Evolutionary conservation across 2,329 filamentous ascomycete species (phyloP), one percentile per base, ranked within the genome.

Genomic region (Fonsecaea erecta): DNA sequence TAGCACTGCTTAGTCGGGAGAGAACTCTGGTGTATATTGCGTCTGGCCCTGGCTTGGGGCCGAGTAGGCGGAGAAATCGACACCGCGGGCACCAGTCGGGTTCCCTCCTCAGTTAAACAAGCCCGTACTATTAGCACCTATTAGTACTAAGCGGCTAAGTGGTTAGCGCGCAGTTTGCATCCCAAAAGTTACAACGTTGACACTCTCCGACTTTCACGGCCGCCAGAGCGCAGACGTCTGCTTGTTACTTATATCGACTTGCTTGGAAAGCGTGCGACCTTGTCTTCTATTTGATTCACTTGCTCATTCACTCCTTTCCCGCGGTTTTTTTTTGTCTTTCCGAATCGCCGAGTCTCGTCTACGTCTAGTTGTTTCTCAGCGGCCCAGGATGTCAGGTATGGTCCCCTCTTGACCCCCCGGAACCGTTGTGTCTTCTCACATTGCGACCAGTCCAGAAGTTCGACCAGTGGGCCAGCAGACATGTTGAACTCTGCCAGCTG

Each of bases 401-500:
- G 34, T 28, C 12, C 1, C 37, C 14, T 34, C 37, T 14, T 26
- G 12, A 51, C 51, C 40, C 14, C 51, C 40, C 14, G 21, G 16
- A 16, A 18, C 24, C 34, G 9, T 46, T 60, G 6, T 32, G 32
- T 24, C 30, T 32, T 57, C 64, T 70, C 37, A 69, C 58, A 62
- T 46, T 52, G 52, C 61, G 30, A 53, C 66, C 63, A 83, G 80
- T 82, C 73, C 80, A 80, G 70, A 77, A 77, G 65, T 82, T 87
- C 74, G 84, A 86, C 71, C 82, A 83, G 72, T 88, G 85, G 85
- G 83, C 81, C 62, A 78, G 78, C 70, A 78, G 77, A 73, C 81
- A 86, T 70, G 79, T 81, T 67, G 74, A 84, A 82, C 55, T 85
- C 87, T 72, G 82, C 88, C 65, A 60, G 26, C 78, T 96, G 71